These are phyloP conservation scores for Huntiella moniliformis DNA, from an alignment of 2,329 filamentous ascomycete species.

Conservation along the genomic window DNA sequence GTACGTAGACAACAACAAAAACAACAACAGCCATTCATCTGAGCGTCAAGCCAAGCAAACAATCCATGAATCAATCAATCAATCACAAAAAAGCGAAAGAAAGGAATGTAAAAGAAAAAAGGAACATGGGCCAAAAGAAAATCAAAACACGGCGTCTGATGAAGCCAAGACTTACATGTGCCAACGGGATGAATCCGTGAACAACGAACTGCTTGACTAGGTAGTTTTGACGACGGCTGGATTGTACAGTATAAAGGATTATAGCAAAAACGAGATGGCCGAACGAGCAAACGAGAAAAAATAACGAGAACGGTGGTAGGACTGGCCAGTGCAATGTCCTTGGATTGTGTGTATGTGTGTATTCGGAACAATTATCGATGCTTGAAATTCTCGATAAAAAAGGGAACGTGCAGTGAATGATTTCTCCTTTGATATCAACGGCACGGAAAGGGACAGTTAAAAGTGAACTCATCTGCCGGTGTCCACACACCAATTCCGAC, in stretches of 20 bases:
- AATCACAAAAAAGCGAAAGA: background rate
- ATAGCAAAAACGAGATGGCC: background rate
- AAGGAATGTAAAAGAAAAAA: too few species aligned
- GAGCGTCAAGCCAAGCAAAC: too few species aligned
- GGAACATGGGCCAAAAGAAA: slow-evolving; percentile 1
- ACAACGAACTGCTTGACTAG: background rate
- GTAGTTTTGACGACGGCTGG: background rate
- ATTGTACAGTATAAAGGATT: background rate
- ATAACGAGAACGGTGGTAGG: background rate
- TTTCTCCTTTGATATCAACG: too few species aligned
- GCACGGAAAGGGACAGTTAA: too few species aligned
- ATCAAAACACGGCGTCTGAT: background rate
- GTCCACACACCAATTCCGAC: too few species aligned
- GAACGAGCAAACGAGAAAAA: background rate
- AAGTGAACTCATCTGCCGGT: too few species aligned
- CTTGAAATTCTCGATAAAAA: too few species aligned
- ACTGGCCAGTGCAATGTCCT: background rate
- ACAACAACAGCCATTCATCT: background rate
- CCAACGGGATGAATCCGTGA: background rate
- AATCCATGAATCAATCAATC: too few species aligned
- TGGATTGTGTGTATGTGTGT: too few species aligned
- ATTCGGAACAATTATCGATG: too few species aligned
- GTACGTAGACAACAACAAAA: background rate
- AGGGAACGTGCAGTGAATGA: too few species aligned
- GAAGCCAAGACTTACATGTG: background rate